phyloP scores from a whole-genome alignment of 805 yeast genomes.

The Kazachstania bromeliacearum region DNA sequence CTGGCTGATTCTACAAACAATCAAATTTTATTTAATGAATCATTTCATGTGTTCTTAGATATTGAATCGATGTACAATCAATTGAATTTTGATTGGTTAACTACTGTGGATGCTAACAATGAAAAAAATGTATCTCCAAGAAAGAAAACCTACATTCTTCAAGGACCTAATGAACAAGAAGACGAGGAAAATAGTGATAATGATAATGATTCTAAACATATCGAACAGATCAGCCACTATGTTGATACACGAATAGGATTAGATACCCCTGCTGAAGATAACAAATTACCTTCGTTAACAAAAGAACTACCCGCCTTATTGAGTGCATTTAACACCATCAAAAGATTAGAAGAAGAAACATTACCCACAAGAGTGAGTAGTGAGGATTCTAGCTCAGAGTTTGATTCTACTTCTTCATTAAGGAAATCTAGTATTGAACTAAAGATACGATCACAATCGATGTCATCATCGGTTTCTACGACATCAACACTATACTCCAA shows the following conservation, averaged over 20 bases:
- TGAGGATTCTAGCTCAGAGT: no score
- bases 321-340: constrained; percentile 59
- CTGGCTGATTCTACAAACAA: constrained; percentile 45
- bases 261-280: background rate
- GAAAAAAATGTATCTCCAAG: background rate
- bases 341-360: constrained; percentile 45
- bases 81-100: constrained; percentile 33
- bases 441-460: constrained; percentile 3
- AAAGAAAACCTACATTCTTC: no score
- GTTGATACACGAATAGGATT: constrained; percentile 5
- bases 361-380: constrained; percentile 11
- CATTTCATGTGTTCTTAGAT: constrained; percentile 56
- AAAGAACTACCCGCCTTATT: constrained; percentile 59
- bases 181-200: background rate
- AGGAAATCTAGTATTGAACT: background rate
- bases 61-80: constrained; percentile 68
- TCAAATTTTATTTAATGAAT: constrained; percentile 51
- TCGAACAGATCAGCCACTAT: constrained; percentile 4
- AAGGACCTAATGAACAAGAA: background rate
- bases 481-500: constrained; percentile 1
- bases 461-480: constrained; percentile 3
- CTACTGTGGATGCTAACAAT: background rate
- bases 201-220: constrained; percentile 1
- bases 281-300: constrained; percentile 37
- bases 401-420: background rate